Evolutionary conservation across 2,329 filamentous ascomycete genomes (phyloP), one percentile per base, ranked within the genome.

Genomic region (Neopestalotiopsis clavispora): DNA sequence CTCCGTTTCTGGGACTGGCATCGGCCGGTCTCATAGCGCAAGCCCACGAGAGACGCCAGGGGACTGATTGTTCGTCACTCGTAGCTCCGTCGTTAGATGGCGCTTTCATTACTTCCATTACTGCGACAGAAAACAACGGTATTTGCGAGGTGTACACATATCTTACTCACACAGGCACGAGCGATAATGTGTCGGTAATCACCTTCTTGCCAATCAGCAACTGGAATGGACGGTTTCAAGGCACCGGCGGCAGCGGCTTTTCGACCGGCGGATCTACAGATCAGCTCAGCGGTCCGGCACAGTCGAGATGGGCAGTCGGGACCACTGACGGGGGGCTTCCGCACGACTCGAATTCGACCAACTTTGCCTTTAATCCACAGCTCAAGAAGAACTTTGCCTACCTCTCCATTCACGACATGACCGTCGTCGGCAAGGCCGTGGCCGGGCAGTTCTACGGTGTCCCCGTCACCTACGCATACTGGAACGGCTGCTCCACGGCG

Each of bases 401-500:
- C 9, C 71, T 74, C 7, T 73, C 75, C 1, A n/a, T 80, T 0
- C 68, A 75, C 5, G 79, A 80, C 10, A 68, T 78, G 73, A 75
- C 75, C 38, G 62, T 78, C 28, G 73, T 87, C 12, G 84, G 83
- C 30, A 86, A 86, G 71, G 75, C 77, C 2, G 67, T 87, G 57
- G 80, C 82, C 20, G 74, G 75, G 69, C 76, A 75, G 45, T 81
- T 85, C 66, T 87, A 83, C 72, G 75, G 73, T 17, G 60, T 13
- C 56, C 73, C 67, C 38, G 69, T 72, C 72, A 75, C 69, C 74
- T 87, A 82, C 74, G 85, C 86, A 20, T 88, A 89, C 77, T 89
- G 86, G 76, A 77, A 81, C 71, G 84, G 83, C 17, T 86, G 83
- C 73, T 84, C 83, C 13, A 80, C 83, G 42, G 83, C 87, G 13